A percentile compares a stretch with the other conserved stretches of the same genome.
phyloP scores from a whole-genome alignment of 768 basidiomycete genomes.

The Clitopilus passeckerianus region DNA sequence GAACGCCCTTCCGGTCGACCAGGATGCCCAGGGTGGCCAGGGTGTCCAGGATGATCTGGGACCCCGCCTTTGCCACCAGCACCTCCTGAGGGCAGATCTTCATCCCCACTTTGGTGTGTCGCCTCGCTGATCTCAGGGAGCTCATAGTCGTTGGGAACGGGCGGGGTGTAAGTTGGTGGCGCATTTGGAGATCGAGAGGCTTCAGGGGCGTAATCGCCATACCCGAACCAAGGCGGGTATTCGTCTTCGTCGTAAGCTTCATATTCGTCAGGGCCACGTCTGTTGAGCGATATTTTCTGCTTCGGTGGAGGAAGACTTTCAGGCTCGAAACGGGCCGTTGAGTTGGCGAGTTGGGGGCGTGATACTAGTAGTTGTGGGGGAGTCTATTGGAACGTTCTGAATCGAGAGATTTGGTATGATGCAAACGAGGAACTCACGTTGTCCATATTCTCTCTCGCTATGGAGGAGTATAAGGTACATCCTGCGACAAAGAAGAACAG shows the following conservation, averaged over 20 bases:
- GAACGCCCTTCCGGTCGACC: neutral
- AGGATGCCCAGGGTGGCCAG: neutral
- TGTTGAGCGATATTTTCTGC: neutral
- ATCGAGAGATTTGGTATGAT: too few relatives aligned
- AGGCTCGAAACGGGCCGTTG: neutral
- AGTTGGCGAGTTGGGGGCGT: too few relatives aligned
- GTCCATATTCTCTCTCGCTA: too few relatives aligned
- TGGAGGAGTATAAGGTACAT: too few relatives aligned
- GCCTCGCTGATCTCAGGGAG: too few relatives aligned
- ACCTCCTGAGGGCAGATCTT: neutral
- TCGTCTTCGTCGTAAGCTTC: neutral
- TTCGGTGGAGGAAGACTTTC: neutral
- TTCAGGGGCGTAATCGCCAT: neutral
- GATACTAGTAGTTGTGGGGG: too few relatives aligned
- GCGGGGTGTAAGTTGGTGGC: neutral
- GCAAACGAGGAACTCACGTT: too few relatives aligned
- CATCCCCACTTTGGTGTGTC: neutral
- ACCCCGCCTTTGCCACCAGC: neutral
- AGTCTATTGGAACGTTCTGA: too few relatives aligned
- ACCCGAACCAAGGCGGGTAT: neutral
- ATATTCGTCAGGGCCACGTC: neutral
- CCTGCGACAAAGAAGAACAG: too few relatives aligned
- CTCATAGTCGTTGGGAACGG: neutral
- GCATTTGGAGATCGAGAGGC: neutral
- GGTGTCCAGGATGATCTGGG: neutral